Evolutionary conservation across 2,329 filamentous ascomycete species (phyloP).

Genomic region (Remersonia thermophila): DNA sequence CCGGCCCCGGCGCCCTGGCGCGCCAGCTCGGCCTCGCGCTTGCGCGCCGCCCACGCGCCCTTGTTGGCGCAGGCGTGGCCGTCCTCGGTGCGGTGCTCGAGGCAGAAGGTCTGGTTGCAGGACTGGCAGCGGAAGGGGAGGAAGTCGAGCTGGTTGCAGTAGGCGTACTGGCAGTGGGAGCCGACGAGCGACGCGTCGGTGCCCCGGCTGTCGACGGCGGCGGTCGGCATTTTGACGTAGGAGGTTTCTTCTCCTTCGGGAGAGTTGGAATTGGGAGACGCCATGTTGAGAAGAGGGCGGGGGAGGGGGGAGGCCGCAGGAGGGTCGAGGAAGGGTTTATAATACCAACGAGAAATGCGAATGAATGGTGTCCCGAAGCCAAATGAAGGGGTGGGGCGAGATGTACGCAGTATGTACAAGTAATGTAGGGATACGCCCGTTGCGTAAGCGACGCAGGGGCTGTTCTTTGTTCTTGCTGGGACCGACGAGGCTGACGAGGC

Average conservation of each 20-base stretch:
- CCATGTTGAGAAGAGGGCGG: too few species aligned
- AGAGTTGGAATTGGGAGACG: constrained; percentile 30
- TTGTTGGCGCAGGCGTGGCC: constrained; percentile 56
- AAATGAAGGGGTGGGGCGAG: background rate
- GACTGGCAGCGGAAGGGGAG: constrained; percentile 89
- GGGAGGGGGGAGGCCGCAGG: too few species aligned
- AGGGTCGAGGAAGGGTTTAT: constrained; percentile 7
- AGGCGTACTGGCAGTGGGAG: constrained; percentile 78
- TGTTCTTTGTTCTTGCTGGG: too few species aligned
- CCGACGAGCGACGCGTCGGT: constrained; percentile 73
- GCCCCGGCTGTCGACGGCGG: constrained; percentile 31
- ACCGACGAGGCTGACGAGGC: background rate
- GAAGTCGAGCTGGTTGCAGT: constrained; percentile 93
- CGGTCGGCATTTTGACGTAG: constrained; percentile 56
- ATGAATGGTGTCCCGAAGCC: too few species aligned
- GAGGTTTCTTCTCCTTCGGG: constrained; percentile 39
- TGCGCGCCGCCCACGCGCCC: constrained; percentile 50
- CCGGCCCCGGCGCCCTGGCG: constrained; percentile 42
- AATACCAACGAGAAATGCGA: too few species aligned
- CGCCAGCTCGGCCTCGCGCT: constrained; percentile 41
- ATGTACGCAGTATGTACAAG: constrained; percentile 3
- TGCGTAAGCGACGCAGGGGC: constrained; percentile 3
- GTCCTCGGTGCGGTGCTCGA: constrained; percentile 82
- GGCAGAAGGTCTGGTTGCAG: constrained; percentile 74
- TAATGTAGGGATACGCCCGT: too few species aligned